Evolutionary conservation across 139 green algal species (phyloP), one percentile per base, ranked within the genome.

Genomic region (Diplosphaera chodatii): DNA sequence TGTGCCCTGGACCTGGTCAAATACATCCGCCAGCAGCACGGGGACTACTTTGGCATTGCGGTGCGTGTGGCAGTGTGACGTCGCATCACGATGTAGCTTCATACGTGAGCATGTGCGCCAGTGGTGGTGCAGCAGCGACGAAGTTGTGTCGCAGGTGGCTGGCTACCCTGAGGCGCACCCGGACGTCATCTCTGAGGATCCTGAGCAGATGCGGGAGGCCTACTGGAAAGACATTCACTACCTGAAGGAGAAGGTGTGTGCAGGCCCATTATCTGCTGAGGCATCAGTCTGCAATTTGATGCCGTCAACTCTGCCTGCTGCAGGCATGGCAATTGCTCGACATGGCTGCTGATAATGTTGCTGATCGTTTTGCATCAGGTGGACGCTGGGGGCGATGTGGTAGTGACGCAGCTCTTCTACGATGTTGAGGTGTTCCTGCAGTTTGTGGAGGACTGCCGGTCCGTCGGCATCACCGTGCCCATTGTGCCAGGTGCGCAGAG

Each of bases 401-500:
- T 98, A 55, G 85, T 98, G 40, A 98, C 94, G 21, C 92, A 97
- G 84, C 89, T 98, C 2, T 97, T 98, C 82, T 98, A 98, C 75
- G 90, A 98, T 32, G 83, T 90, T 18, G 91, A 94, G 64, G 64
- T 79, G 15, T 98, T 94, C 83, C 29, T 97, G 40, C 77, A 95
- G 79, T 97, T 93, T 65, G 82, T 85, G 21, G 78, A 79, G 31
- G 88, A 93, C 74, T 93, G 88, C 77, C 68, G 80, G 32, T 77
- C 33, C 28, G 70, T 90, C 31, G 94, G 91, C 76, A 98, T 98
- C 83, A 86, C 68, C 0, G 82, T 74, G 31, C 94, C 94, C 70
- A 98, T 98, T 81, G 75, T 98, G 56, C 94, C 94, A 69, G 91
- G 85, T 85, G 32, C 16, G 74, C 59, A 32, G 27, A 32, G 27